Evolutionary conservation across 352 stramenopile genomes (phyloP), one percentile per base, ranked within the genome.

Genomic region (Aphanomyces cochlioides): DNA sequence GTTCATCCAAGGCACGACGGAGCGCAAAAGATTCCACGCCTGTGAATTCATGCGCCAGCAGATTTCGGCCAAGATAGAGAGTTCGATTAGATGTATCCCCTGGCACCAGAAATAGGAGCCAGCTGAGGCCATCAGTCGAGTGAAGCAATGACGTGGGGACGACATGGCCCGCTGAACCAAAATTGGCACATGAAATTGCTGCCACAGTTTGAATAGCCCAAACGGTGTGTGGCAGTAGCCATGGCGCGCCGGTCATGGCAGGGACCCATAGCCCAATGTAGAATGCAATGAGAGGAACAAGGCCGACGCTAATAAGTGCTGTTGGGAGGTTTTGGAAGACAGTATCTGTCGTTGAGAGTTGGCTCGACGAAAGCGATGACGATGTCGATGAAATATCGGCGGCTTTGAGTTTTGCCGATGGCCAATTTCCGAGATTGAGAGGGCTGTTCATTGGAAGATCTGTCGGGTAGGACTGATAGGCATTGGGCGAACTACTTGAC

Each of bases 1-100:
- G 41, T 43, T 69, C 63, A 34, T 69, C 47, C 7, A 61, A 15
- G 34, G 36, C 40, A n/a, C 3, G 17, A 10, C 47, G 64, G 21
- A 63, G 53, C 7, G 64, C 64, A 63, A 70, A 70, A 17, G 40
- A 70, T 43, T 70, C 47, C 5, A 50, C 15, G n/a, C 64, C 64
- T 1, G 39, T 53, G 21, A 57, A 12, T n/a, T 50, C 12, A 15
- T n/a, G 3, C 2, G 5, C 60, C 15, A 56, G 38, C 7, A 67
- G 60, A 7, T 17, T 19, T 21, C 60, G 41, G 3, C 19, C 19
- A 13, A 41, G 41, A 7, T 15, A 17, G 34, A 37, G 3, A 8
- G 56, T 63, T 63, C 17, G 54, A 47, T 57, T 67, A 5, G 50
- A 12, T 3, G 50, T 19, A 19, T 58, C 21, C 15, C 50, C 50